Evolutionary conservation across 306 rosid species (phyloP).

Genomic region (Lablab purpureus): DNA sequence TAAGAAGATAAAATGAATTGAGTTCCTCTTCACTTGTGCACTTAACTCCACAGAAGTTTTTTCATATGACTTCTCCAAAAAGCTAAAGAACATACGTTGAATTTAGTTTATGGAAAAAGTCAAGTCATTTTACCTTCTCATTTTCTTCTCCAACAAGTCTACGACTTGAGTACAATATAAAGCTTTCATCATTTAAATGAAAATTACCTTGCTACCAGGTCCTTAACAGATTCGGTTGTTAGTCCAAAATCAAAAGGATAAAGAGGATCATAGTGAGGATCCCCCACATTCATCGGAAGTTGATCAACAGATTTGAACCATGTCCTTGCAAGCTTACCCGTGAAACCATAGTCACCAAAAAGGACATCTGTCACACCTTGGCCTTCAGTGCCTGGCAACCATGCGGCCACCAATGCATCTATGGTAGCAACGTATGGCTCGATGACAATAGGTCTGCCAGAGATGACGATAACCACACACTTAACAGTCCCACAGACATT

Average conservation of each 20-base stretch:
- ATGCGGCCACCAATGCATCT: conserved; percentile 85
- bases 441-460: conserved; percentile 88
- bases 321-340: conserved; percentile 88
- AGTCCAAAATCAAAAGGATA: conserved; percentile 87
- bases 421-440: conserved; percentile 76
- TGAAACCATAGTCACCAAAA: conserved; percentile 85
- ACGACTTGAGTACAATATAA: not conserved
- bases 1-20: too few relatives aligned
- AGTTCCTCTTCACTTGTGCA: too few relatives aligned
- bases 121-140: too few relatives aligned
- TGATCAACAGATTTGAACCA: conserved; percentile 92
- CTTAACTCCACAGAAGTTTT: too few relatives aligned
- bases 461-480: conserved; percentile 75
- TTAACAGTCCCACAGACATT: conserved; percentile 72
- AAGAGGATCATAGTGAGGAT: conserved; percentile 94
- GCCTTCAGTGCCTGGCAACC: conserved; percentile 97
- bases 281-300: conserved; percentile 90
- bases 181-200: conserved; percentile 8
- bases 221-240: conserved; percentile 70
- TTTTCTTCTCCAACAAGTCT: too few relatives aligned
- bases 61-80: too few relatives aligned
- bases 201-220: conserved; percentile 68
- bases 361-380: conserved; percentile 89
- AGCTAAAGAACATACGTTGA: too few relatives aligned
- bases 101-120: too few relatives aligned